A percentile compares a stretch with the other conserved stretches of the same genome.
Evolutionary conservation across 2,329 filamentous ascomycete species (phyloP).

Genomic region (Bipolaris victoriae): DNA sequence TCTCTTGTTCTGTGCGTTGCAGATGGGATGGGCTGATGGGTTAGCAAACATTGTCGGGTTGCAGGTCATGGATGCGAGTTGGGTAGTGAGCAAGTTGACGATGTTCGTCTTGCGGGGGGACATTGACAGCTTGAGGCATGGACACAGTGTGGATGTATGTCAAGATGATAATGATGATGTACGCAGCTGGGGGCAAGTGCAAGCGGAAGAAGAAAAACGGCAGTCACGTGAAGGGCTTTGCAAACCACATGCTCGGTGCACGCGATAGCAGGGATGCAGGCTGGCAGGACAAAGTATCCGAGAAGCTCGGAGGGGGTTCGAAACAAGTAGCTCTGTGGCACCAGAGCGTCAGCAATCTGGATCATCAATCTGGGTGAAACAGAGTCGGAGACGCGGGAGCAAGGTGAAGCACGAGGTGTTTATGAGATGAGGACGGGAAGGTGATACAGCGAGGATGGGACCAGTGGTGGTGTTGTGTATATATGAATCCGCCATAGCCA

Average conservation of each 20-base stretch:
- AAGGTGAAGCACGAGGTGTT: conserved; percentile 1
- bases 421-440: background rate
- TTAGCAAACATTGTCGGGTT: background rate
- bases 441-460: background rate
- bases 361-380: conserved; percentile 8
- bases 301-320: conserved; percentile 7
- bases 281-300: background rate
- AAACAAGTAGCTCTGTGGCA: conserved; percentile 12
- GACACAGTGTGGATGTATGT: background rate
- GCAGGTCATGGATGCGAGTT: background rate
- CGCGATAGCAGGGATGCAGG: background rate
- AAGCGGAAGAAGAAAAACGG: background rate
- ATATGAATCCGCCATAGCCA: background rate
- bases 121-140: background rate
- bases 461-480: background rate
- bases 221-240: background rate
- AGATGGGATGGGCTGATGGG: background rate
- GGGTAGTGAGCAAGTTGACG: background rate
- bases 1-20: conserved; percentile 8
- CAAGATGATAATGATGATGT: background rate
- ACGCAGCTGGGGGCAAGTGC: no score
- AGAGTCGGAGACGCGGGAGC: background rate
- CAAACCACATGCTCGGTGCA: background rate
- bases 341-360: conserved; percentile 4
- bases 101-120: no score